Percentiles rank a stretch among this genome's conserved stretches.
Evolutionary conservation across 441 rosid species (phyloP).

Genomic region (Omphalea diandra): DNA sequence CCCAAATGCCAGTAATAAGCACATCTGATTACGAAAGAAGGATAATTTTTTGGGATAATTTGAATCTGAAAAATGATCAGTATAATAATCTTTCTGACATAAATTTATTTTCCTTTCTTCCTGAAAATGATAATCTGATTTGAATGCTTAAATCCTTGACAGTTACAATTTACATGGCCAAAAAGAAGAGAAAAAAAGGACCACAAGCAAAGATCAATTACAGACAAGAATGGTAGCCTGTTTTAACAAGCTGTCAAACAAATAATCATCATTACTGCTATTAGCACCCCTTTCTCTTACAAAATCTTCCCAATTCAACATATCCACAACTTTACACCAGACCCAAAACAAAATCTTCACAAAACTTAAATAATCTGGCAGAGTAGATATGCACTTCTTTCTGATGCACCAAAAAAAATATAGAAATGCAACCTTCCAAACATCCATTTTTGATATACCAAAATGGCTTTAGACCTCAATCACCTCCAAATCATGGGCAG

Average conservation of each 20-base stretch:
- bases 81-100: no score
- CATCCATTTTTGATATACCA: conserved; percentile 6
- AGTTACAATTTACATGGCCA: conserved; percentile 37
- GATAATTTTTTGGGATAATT: no score
- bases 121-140: conserved; percentile 15
- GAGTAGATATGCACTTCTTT: conserved; percentile 6
- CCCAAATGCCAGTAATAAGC: no score
- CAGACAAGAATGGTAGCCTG: conserved; percentile 34
- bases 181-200: conserved; percentile 14
- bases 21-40: no score
- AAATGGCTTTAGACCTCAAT: conserved; percentile 18
- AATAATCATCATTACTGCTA: conserved; percentile 23
- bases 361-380: conserved; percentile 2
- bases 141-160: conserved; percentile 24
- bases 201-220: conserved; percentile 32
- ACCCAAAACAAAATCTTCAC: conserved; percentile 7
- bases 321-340: conserved; percentile 17
- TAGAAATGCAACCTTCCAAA: no score
- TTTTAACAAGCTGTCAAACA: conserved; percentile 37
- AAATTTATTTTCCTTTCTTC: no score
- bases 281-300: conserved; percentile 14
- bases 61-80: no score
- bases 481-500: conserved; percentile 29
- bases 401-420: no score
- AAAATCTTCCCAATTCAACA: conserved; percentile 1